Conservation (phyloP, 2,329 filamentous ascomycete species). For the Metarhizium sp. region DNA sequence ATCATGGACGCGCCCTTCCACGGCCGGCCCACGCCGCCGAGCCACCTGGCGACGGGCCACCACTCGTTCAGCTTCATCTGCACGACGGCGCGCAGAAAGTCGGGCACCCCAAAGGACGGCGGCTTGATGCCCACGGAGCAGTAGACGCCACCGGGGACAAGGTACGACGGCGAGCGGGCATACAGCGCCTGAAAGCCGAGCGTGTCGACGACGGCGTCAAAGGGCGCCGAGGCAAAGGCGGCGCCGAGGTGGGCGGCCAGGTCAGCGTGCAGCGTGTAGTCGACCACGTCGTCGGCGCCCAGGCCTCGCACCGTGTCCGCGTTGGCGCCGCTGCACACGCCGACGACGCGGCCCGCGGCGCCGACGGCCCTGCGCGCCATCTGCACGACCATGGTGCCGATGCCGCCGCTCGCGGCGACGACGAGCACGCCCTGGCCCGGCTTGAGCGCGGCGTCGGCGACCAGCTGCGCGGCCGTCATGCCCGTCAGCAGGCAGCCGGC, state of each 20-base stretch:
- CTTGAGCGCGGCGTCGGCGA: slow-evolving; percentile 27
- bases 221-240: slow-evolving; percentile 19
- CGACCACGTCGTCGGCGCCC: slow-evolving; percentile 38
- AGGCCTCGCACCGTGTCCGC: slow-evolving; percentile 33
- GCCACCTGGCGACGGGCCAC: slow-evolving; percentile 24
- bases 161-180: slow-evolving; percentile 25
- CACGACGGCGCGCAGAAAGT: slow-evolving; percentile 20
- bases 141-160: slow-evolving; percentile 27
- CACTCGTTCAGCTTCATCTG: slow-evolving; percentile 29
- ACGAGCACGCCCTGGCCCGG: slow-evolving; percentile 33
- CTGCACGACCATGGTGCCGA: slow-evolving; percentile 37
- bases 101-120: slow-evolving; percentile 19
- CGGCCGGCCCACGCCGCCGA: slow-evolving; percentile 28
- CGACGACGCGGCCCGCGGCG: slow-evolving; percentile 31
- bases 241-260: slow-evolving; percentile 25
- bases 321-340: slow-evolving; percentile 38
- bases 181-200: slow-evolving; percentile 39
- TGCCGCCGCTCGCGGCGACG: slow-evolving; percentile 41
- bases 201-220: slow-evolving; percentile 40
- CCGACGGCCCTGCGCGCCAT: slow-evolving; percentile 29
- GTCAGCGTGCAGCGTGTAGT: slow-evolving; percentile 27
- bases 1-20: slow-evolving; percentile 25
- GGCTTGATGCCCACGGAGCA: slow-evolving; percentile 31
- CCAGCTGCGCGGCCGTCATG: slow-evolving; percentile 28
- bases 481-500: slow-evolving; percentile 29